These are phyloP conservation scores for Exobasidium cylindrosporum DNA, from an alignment of 1,284 basidiomycete genomes.

Conservation along the genomic window DNA sequence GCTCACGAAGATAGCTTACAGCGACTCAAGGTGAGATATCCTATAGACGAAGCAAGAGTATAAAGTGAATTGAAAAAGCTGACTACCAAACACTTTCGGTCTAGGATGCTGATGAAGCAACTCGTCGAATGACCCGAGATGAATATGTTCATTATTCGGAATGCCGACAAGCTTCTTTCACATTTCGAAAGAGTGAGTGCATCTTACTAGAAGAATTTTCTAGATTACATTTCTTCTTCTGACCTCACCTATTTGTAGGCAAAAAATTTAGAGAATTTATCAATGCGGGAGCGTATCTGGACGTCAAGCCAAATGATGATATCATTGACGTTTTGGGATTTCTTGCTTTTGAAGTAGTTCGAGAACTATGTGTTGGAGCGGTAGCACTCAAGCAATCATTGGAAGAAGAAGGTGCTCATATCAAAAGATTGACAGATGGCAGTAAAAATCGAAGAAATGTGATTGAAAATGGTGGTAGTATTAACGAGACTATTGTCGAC, in stretches of 20 bases:
- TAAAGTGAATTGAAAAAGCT: neutral
- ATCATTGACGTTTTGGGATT: slow-evolving; percentile 96
- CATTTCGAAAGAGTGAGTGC: slow-evolving; percentile 71
- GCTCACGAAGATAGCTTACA: slow-evolving; percentile 90
- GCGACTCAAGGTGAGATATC: slow-evolving; percentile 65
- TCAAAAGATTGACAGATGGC: slow-evolving; percentile 13
- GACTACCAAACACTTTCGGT: slow-evolving; percentile 11
- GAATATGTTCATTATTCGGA: slow-evolving; percentile 97
- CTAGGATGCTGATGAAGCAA: slow-evolving; percentile 81
- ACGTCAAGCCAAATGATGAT: slow-evolving; percentile 88
- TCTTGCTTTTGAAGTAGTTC: slow-evolving; percentile 93
- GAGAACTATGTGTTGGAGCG: slow-evolving; percentile 71
- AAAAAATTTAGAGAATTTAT: slow-evolving; percentile 95
- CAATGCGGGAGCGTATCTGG: slow-evolving; percentile 81
- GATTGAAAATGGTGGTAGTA: neutral
- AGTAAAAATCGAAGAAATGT: neutral
- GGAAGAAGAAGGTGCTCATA: slow-evolving; percentile 27
- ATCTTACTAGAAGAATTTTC: neutral
- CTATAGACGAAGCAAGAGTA: neutral
- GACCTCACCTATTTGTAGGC: slow-evolving; percentile 58
- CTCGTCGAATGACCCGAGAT: slow-evolving; percentile 90
- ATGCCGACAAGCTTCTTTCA: slow-evolving; percentile 94
- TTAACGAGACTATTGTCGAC: neutral
- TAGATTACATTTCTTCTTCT: neutral
- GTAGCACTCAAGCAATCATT: slow-evolving; percentile 39